phyloP scores from a whole-genome alignment of 768 basidiomycete species.

The Ramaria rubella region DNA sequence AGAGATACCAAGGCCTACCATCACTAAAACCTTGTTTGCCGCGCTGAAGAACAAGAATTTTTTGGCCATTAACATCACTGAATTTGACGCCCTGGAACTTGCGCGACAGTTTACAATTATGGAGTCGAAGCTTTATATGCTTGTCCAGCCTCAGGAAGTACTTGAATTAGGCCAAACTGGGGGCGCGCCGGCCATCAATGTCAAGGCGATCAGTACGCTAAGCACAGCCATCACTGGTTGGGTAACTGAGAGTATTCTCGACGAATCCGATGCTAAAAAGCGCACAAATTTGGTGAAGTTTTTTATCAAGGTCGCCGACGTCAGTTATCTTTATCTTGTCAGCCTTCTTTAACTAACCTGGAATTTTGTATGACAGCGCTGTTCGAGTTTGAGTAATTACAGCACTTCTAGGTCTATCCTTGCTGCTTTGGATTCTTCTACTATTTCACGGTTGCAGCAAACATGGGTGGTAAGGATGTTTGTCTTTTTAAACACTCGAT shows the following conservation, averaged over 20 bases:
- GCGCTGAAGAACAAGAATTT: constrained; percentile 63
- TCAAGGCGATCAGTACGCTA: constrained; percentile 78
- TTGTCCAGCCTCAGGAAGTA: constrained; percentile 83
- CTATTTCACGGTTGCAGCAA: constrained; percentile 84
- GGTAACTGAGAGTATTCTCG: constrained; percentile 91
- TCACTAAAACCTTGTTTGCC: constrained; percentile 71
- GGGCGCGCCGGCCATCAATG: constrained; percentile 54
- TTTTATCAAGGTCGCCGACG: constrained; percentile 90
- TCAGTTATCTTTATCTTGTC: constrained; percentile 34
- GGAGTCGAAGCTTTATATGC: constrained; percentile 84
- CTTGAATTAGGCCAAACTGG: constrained; percentile 76
- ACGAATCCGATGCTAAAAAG: constrained; percentile 84
- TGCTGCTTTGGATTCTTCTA: constrained; percentile 92
- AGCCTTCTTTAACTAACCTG: constrained; percentile 3
- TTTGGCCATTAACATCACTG: constrained; percentile 60
- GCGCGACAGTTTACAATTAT: constrained; percentile 91
- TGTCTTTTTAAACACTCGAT: not conserved
- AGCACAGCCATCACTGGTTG: constrained; percentile 93
- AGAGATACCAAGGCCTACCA: constrained; percentile 80
- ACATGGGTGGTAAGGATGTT: constrained; percentile 80
- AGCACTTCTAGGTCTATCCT: constrained; percentile 90
- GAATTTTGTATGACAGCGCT: constrained; percentile 52
- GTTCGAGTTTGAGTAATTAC: constrained; percentile 77
- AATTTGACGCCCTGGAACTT: constrained; percentile 89
- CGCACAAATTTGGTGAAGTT: constrained; percentile 75